Evolutionary conservation across 108 stramenopile genomes (phyloP).

Genomic region (Nannochloropsis gaditana): DNA sequence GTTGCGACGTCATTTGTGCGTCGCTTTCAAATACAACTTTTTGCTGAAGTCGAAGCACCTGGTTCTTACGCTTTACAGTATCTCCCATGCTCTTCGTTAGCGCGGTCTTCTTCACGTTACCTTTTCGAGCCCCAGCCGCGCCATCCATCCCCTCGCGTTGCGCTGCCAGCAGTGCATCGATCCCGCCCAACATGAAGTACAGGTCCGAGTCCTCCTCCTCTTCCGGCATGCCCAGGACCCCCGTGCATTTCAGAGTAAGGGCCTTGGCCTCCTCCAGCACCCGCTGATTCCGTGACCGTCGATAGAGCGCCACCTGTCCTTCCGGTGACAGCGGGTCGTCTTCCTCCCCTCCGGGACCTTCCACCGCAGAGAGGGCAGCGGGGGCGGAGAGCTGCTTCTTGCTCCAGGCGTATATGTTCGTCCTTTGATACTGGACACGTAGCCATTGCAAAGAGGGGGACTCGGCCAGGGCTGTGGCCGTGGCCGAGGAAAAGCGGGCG

Average conservation of each 20-base stretch:
- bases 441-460: background rate
- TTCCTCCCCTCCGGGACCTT: background rate
- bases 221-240: constrained; percentile 1
- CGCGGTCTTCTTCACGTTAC: too few species aligned
- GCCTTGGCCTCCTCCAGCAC: constrained; percentile 54
- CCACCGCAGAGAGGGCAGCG: background rate
- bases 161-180: background rate
- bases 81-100: background rate
- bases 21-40: constrained; percentile 62
- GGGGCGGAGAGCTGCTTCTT: background rate
- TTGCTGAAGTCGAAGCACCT: constrained; percentile 64
- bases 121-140: background rate
- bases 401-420: constrained; percentile 13
- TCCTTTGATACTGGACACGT: background rate
- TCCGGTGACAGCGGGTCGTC: constrained; percentile 23
- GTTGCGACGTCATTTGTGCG: constrained; percentile 62
- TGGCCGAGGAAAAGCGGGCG: background rate
- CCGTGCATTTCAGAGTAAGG: constrained; percentile 11
- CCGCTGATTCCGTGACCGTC: constrained; percentile 59
- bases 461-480: background rate
- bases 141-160: constrained; percentile 22
- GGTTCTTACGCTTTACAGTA: constrained; percentile 22
- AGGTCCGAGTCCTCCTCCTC: background rate
- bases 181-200: background rate
- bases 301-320: constrained; percentile 58